Conservation (phyloP, 2,329 filamentous ascomycete genomes). For the Sclerotinia nivalis region DNA sequence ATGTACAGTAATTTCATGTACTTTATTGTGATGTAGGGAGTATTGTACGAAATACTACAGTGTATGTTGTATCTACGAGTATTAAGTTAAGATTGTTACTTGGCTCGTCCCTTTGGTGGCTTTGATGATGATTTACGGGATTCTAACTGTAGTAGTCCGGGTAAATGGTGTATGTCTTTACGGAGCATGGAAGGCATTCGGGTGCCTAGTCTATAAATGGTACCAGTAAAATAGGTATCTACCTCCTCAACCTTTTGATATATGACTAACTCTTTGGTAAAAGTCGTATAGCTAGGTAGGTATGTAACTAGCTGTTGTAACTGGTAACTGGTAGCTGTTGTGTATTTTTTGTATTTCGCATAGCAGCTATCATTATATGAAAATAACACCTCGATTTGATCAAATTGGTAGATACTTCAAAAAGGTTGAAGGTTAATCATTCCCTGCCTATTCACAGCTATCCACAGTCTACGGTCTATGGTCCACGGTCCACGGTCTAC, state of each 20-base stretch:
- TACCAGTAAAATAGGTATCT: background rate
- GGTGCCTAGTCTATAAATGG: no score
- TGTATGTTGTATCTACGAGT: background rate
- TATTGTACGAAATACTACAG: background rate
- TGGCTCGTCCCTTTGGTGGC: background rate
- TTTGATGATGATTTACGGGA: background rate
- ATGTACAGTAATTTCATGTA: background rate
- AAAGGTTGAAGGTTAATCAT: background rate
- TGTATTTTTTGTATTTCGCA: background rate
- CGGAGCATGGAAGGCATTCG: background rate
- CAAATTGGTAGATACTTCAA: background rate
- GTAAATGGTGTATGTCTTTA: background rate
- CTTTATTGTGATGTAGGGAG: no score
- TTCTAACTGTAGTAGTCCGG: background rate
- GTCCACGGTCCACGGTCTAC: background rate
- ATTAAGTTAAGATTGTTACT: background rate
- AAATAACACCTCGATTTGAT: no score
- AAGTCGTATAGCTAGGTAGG: background rate
- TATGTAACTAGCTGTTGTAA: no score
- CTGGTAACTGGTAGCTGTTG: background rate
- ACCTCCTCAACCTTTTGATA: background rate
- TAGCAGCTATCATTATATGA: no score
- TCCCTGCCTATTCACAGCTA: no score
- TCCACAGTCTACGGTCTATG: no score
- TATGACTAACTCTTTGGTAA: background rate